phyloP scores from a whole-genome alignment of 2,329 filamentous ascomycete genomes.

The Zasmidium angulare region DNA sequence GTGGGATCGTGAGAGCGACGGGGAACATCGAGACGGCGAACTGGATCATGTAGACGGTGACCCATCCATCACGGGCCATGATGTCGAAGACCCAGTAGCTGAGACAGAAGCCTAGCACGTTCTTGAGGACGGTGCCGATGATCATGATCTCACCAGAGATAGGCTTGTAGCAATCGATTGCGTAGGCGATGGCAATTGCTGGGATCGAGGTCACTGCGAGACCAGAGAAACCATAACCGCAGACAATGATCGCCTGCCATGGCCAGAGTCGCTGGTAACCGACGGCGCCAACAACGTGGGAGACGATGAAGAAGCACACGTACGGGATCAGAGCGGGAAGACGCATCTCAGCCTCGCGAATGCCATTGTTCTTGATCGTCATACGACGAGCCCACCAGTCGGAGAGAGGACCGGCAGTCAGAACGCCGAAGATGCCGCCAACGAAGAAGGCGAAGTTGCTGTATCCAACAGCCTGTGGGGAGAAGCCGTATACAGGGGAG shows the following conservation, averaged over 20 bases:
- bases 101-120: slow-evolving; percentile 45
- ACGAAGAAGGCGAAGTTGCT: slow-evolving; percentile 50
- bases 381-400: slow-evolving; percentile 52
- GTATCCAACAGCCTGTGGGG: slow-evolving; percentile 47
- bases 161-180: slow-evolving; percentile 49
- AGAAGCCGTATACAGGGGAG: slow-evolving; percentile 45
- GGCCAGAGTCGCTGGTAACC: slow-evolving; percentile 51
- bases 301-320: slow-evolving; percentile 51
- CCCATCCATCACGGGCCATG: slow-evolving; percentile 39
- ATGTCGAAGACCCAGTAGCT: slow-evolving; percentile 45
- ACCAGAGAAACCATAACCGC: slow-evolving; percentile 49
- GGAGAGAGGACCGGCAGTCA: slow-evolving; percentile 56
- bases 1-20: slow-evolving; percentile 40
- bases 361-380: slow-evolving; percentile 55
- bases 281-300: slow-evolving; percentile 48
- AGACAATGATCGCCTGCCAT: slow-evolving; percentile 51
- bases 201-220: slow-evolving; percentile 44
- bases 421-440: slow-evolving; percentile 44
- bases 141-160: slow-evolving; percentile 50
- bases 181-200: slow-evolving; percentile 46
- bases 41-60: slow-evolving; percentile 45
- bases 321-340: slow-evolving; percentile 55
- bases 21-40: slow-evolving; percentile 43
- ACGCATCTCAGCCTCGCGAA: slow-evolving; percentile 62
- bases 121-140: slow-evolving; percentile 46